These are phyloP conservation scores for Ceratocystis ficicola DNA, from an alignment of 2,329 filamentous ascomycete species.

Conservation along the genomic window DNA sequence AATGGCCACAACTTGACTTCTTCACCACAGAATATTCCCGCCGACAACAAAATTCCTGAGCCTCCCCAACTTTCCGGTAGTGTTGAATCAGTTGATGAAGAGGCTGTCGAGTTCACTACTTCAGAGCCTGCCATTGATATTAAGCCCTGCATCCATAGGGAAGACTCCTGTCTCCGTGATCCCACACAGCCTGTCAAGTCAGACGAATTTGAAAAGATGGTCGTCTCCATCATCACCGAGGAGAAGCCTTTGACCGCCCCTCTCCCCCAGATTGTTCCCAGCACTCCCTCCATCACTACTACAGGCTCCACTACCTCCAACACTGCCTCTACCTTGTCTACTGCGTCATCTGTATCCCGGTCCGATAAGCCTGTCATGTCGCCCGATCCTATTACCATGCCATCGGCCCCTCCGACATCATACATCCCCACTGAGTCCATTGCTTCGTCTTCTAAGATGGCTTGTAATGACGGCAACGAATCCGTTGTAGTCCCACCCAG, in stretches of 20 bases:
- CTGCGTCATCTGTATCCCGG: conserved; percentile 17
- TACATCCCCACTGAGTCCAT: conserved; percentile 22
- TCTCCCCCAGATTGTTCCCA: conserved; percentile 31
- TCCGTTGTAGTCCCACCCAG: background rate
- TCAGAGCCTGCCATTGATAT: conserved; percentile 47
- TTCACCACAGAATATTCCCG: conserved; percentile 40
- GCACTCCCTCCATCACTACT: conserved; percentile 21
- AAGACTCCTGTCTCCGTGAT: conserved; percentile 50
- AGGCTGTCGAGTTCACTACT: conserved; percentile 45
- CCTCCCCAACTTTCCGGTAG: conserved; percentile 65
- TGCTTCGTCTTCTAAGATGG: conserved; percentile 5
- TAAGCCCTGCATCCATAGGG: conserved; percentile 55
- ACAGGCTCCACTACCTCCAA: conserved; percentile 29
- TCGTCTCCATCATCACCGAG: conserved; percentile 82
- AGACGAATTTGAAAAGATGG: conserved; percentile 84
- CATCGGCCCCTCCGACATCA: conserved; percentile 24
- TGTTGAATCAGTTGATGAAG: conserved; percentile 61
- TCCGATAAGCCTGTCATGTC: conserved; percentile 27
- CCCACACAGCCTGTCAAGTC: conserved; percentile 56
- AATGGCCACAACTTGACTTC: conserved; percentile 36
- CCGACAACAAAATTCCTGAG: conserved; percentile 36
- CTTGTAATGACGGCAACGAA: conserved; percentile 31
- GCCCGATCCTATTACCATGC: conserved; percentile 26
- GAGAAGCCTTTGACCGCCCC: conserved; percentile 53
- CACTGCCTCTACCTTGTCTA: conserved; percentile 33